Base-by-base conservation (phyloP, 495 filamentous ascomycete species). In the Neurospora sp. region DNA sequence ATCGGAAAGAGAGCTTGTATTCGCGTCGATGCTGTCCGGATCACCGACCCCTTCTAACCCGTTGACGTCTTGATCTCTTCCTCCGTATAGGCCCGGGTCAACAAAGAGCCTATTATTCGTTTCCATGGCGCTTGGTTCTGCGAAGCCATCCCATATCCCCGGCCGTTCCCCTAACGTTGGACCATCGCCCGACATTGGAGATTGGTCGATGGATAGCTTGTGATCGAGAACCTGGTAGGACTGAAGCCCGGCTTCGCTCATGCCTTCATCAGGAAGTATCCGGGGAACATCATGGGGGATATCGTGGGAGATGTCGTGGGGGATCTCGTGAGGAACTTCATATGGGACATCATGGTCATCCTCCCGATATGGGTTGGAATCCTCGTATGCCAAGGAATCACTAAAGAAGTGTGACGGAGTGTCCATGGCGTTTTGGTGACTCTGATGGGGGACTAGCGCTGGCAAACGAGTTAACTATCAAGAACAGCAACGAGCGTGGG, bases 331-430 rank as follows among this genome's bases (percentile, higher is more conserved):
- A 20, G 53, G 31, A 61, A 35, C 70, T 3, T 68, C 44, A 20
- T 71, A 45, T 14, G n/a, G 12, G 5, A 6, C 73, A 61, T 75
- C 75, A 1, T 74, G 72, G 12, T 77, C 77, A 27, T 74, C 73
- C 31, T 75, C 76, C 20, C 76, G 73, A 61, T 76, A 79, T 18
- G 77, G n/a, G 44, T 70, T 71, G 20, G 74, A 69, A 40, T 75
- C 78, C n/a, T 75, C 76, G 40, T 77, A 74, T 68, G 75, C 75
- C 35, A 81, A 35, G 41, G 70, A 78, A 59, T 81, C 76, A 68
- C 69, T 74, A 45, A 79, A 81, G 74, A 79, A 80, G 65, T 79
- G 77, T 18, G 79, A 72, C 4, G 78, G 42, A 31, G 72, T 71
- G 70, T 79, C 76, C 79, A 81, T 80, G 39, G 72, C 27, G 40